Evolutionary conservation across 805 yeast genomes (phyloP), one percentile per base, ranked within the genome.

Genomic region (Yamadazyma insecticola): DNA sequence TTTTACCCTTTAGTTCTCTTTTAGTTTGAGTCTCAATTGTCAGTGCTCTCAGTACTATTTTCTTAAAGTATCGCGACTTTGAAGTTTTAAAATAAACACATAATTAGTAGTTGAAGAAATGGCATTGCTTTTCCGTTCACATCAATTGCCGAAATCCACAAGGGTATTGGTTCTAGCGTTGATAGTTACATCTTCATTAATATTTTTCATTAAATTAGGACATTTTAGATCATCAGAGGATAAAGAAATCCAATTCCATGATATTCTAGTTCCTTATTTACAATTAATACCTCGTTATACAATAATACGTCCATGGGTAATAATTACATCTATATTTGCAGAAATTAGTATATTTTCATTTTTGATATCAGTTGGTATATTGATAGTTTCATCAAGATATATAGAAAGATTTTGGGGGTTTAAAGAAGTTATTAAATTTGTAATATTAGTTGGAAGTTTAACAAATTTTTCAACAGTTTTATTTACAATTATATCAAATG

Each of bases 211-310:
- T 22, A 39, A 41, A 18, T n/a, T 41, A 12, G 26, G 49, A 5
- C 47, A 49, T 16, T 33, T 57, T 14, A 37, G n/a, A 26, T 15
- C 30, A 4, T 22, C 29, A 30, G 31, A 35, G 20, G 21, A 41
- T 28, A 23, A 21, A 5, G 34, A 36, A 22, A 16, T 47, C 26
- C 25, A 25, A 13, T 61, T 67, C 36, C 60, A 60, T 26, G 61
- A 63, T 18, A 59, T 79, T 19, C 50, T 63, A 13, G 70, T 77
- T 5, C 87, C 84, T 1, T 58, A 58, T 22, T 45, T 82, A 24
- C 87, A 83, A 54, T 60, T 82, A 53, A 72, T 82, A 5, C 89
- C 90, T 9, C 55, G 67, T 16, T 60, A 67, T 31, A 64, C 78
- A 0, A 43, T 78, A 3, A 60, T 56, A 32, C 63, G 75, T 39